Base-by-base conservation (phyloP, 129 eudicot species). In the Pseudognaphalium luteoalbum region DNA sequence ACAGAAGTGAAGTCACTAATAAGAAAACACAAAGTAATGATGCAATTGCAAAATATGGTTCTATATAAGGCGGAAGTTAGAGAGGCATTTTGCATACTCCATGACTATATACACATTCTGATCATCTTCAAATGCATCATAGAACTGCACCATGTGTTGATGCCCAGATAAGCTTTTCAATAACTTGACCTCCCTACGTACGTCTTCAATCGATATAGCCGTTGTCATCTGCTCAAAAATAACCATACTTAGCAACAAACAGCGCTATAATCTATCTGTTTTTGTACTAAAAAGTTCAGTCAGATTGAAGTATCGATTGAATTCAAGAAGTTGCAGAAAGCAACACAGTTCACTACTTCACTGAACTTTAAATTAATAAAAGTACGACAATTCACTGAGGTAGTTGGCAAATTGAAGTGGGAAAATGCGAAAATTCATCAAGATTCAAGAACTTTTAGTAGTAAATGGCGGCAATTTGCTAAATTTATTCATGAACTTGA, bases 201-300 rank as follows among this genome's bases (percentile, higher is more conserved):
- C 97, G 85, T 95, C 99, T 89, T 95, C 99, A 70, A 95, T 85
- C 65, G 99, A 85, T 84, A 95, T 91, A 50, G 98, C 91, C 32
- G 97, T 83, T 22, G 94, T 95, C 99, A 91, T 89, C 99, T 95
- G 90, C 51, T 69, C 68, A 78, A 73, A 74, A 44, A 58, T 17
- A 47, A 56, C 51, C 83, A 44, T 2, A 61, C 32, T 80, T 39
- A 80, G 57, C 60, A 68, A 54, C 58, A 25, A 56, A 64, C 51
- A n/a, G 4, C 7, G 25, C 10, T 57, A 11, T 7, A 34, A 25
- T 66, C 19, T n/a, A 2, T 3, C n/a, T 35, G 25, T 33, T 7
- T n/a, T 34, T 33, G 66, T 60, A 60, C 30, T 60, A 0, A 56
- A n/a, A 56, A 6, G 25, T n/a, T n/a, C 28, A 5, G 19, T 56